Base-by-base conservation (phyloP, 805 yeast species). In the Phaffomyces antillensis region DNA sequence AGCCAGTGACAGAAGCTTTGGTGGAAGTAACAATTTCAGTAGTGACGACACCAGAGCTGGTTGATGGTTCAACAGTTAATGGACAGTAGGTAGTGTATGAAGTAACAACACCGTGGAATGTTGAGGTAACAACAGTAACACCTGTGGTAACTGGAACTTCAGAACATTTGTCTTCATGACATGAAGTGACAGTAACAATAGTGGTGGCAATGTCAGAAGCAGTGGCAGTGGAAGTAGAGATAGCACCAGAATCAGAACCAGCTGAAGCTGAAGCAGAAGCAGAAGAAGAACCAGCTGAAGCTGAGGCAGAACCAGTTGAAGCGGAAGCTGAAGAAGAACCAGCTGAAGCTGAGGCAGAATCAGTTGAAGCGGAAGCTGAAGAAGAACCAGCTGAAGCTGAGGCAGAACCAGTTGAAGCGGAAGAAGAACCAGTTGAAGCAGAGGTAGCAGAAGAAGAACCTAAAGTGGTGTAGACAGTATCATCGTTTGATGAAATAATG, bases 401-500 rank as follows among this genome's bases (percentile, higher is more conserved):
- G 7, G 34, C 3, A 32, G 34, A 15, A 3, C n/a, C 36, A 34
- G 36, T 34, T 33, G 23, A 5, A 34, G 36, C 20, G 8, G 36
- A n/a, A 15, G 35, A 16, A 15, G 35, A 33, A 8, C 20, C 35
- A 16, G 35, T 33, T 16, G 35, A n/a, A 5, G 35, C 10, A 15
- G n/a, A 10, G 3, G 35, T 8, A 8, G 17, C 10, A 33, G 18
- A n/a, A 16, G 35, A n/a, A 15, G 35, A 16, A 11, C 18, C n/a
- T 33, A 15, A 11, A 6, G 36, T 9, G 10, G 24, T 16, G 36
- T 17, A 16, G 16, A 18, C 10, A 12, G 36, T 9, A 5, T 34
- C 34, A 33, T 41, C 41, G 37, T 41, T 30, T 20, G 54, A 38
- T 30, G 42, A 42, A 32, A 41, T 46, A 18, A 42, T 17, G 43